phyloP scores from a whole-genome alignment of 352 stramenopile genomes.

The Peronospora tabacina region DNA sequence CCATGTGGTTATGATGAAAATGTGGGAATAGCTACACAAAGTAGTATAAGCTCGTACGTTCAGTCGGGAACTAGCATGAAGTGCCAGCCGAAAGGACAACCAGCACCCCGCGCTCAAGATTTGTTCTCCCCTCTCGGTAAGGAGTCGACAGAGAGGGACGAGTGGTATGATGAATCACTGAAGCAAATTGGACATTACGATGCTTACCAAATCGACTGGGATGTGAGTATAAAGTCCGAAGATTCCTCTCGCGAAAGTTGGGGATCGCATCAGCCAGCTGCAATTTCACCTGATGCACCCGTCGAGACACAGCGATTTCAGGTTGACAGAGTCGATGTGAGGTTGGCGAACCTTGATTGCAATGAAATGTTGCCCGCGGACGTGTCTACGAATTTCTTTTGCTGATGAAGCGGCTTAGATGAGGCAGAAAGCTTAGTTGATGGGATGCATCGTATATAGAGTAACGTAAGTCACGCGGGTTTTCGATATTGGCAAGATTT shows the following conservation, averaged over 20 bases:
- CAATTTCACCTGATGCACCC: not conserved
- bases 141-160: slow-evolving; percentile 8
- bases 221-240: slow-evolving; percentile 32
- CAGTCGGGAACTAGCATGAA: not conserved
- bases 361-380: slow-evolving; percentile 10
- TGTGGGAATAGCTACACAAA: not conserved
- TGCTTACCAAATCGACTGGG: slow-evolving; percentile 40
- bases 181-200: slow-evolving; percentile 35
- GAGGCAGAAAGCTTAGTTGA: not conserved
- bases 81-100: slow-evolving; percentile 3
- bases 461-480: not conserved
- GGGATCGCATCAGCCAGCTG: slow-evolving; percentile 4
- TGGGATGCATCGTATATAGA: not conserved
- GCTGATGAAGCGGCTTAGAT: slow-evolving; percentile 9
- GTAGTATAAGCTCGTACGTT: not conserved
- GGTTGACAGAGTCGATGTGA: slow-evolving; percentile 7
- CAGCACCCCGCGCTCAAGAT: slow-evolving; percentile 15
- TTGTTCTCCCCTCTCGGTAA: slow-evolving; percentile 30
- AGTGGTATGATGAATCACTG: slow-evolving; percentile 48
- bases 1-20: not conserved
- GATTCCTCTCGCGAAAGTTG: slow-evolving; percentile 18
- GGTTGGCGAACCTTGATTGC: slow-evolving; percentile 7
- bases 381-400: slow-evolving; percentile 14
- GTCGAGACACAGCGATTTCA: not conserved
- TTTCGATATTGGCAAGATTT: not conserved